A percentile compares a stretch with the other conserved stretches of the same genome.
These are phyloP conservation scores for Pichia sp. DNA, from an alignment of 1,139 yeast genomes.

Conservation along the genomic window DNA sequence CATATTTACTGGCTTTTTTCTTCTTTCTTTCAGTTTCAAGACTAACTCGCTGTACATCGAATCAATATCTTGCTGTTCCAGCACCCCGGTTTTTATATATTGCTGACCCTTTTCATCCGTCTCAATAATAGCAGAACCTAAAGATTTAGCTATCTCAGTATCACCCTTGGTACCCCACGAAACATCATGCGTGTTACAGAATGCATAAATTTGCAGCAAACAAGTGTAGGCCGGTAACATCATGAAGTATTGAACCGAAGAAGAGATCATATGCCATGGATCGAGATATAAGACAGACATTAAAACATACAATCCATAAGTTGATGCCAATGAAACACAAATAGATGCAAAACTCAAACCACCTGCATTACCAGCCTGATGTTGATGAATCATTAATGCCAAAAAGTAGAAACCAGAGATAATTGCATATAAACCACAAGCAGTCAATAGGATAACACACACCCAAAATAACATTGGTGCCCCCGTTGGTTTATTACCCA, in stretches of 20 bases:
- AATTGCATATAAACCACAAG: constrained; percentile 79
- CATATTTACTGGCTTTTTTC: constrained; percentile 46
- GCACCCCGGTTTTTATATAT: constrained; percentile 78
- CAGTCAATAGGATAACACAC: constrained; percentile 64
- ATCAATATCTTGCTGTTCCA: constrained; percentile 87
- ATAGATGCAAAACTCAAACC: constrained; percentile 59
- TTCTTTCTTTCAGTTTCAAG: constrained; percentile 67
- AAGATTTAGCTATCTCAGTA: constrained; percentile 60
- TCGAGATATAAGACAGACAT: constrained; percentile 81
- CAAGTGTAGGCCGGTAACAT: constrained; percentile 90
- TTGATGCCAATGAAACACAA: constrained; percentile 80
- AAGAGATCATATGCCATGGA: constrained; percentile 91
- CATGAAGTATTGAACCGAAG: constrained; percentile 78
- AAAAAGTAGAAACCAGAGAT: constrained; percentile 82
- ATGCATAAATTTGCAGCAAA: constrained; percentile 87
- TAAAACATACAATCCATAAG: constrained; percentile 81
- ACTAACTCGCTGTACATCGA: constrained; percentile 77
- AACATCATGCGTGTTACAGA: constrained; percentile 93
- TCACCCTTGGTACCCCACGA: constrained; percentile 98
- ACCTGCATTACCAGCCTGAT: constrained; percentile 38
- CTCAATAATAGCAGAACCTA: constrained; percentile 62
- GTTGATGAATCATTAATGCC: constrained; percentile 44
- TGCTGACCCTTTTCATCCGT: constrained; percentile 58
- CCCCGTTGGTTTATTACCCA: constrained; percentile 95
- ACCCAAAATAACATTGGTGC: constrained; percentile 71